A percentile compares a stretch with the other conserved stretches of the same genome.
Evolutionary conservation across 768 basidiomycete species (phyloP).

Genomic region (Nidularia sp.): DNA sequence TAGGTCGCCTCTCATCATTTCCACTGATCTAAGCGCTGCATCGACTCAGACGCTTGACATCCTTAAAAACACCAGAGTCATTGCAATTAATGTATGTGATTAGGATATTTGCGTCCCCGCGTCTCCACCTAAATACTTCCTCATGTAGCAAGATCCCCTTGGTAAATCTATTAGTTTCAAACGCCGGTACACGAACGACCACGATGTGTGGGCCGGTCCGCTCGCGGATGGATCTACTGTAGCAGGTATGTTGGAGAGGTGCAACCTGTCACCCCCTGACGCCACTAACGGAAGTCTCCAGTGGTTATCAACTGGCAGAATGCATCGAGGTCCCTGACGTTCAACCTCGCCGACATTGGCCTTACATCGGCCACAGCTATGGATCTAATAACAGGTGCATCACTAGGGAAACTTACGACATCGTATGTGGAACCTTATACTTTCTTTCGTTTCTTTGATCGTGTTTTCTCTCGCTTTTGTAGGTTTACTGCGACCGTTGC

Average conservation of each 20-base stretch:
- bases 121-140: background rate
- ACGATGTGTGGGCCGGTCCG: conserved; percentile 47
- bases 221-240: conserved; percentile 42
- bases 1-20: conserved; percentile 40
- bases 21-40: conserved; percentile 33
- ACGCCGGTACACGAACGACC: conserved; percentile 44
- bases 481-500: conserved; percentile 32
- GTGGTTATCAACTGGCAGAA: conserved; percentile 45
- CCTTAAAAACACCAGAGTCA: conserved; percentile 35
- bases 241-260: conserved; percentile 23
- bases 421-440: conserved; percentile 21
- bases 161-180: conserved; percentile 40
- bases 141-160: conserved; percentile 38
- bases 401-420: conserved; percentile 27
- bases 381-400: conserved; percentile 33
- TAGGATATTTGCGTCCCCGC: background rate
- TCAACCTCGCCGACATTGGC: conserved; percentile 38
- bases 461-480: background rate
- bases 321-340: conserved; percentile 30
- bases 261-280: background rate
- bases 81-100: conserved; percentile 36
- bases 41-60: conserved; percentile 29
- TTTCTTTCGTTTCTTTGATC: background rate
- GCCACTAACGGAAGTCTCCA: background rate
- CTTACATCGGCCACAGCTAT: conserved; percentile 33